Evolutionary conservation across 352 stramenopile species (phyloP), one percentile per base, ranked within the genome.

Genomic region (Pythium graminicola): DNA sequence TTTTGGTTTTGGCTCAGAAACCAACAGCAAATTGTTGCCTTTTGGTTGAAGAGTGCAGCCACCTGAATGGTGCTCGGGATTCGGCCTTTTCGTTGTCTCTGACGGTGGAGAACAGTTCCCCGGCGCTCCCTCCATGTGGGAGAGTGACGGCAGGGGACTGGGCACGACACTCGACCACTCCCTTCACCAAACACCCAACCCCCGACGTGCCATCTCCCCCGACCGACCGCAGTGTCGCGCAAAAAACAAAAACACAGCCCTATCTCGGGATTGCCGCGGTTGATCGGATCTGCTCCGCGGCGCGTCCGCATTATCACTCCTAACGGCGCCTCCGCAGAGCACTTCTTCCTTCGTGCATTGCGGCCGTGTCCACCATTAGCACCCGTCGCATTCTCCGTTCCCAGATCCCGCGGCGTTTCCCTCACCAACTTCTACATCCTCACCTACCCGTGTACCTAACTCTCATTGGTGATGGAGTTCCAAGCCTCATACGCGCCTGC

Each of bases 131-230:
- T 56, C 39, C 58, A 65, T 65, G 58, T 65, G 58, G 58, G 58
- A 65, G 58, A 65, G 58, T 61, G 58, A 60, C 43, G 57, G 48
- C 45, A 50, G 40, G 57, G 60, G 58, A 65, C 58, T 57, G 38
- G 45, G 51, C 51, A 60, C 50, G 57, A 58, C 57, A 60, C 50
- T 52, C 22, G 52, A 57, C 57, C 58, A 65, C 51, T 49, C 45
- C 24, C 47, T 16, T 26, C 42, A 6, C 27, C 42, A 35, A 36
- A 26, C 42, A 32, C 42, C 42, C 24, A 50, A 50, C 17, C 50
- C 41, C 45, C 41, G 19, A 7, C 47, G 26, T 19, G 29, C 29
- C 7, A 35, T 35, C 13, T n/a, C n/a, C n/a, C n/a, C 43, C 57
- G 47, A 54, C 47, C 33, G 54, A 51, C 45, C 36, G 14, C 43